Percentiles rank a stretch among this genome's conserved stretches.
Evolutionary conservation across 208 protist genomes (phyloP).

Genomic region (Wallacemonas sp.): DNA sequence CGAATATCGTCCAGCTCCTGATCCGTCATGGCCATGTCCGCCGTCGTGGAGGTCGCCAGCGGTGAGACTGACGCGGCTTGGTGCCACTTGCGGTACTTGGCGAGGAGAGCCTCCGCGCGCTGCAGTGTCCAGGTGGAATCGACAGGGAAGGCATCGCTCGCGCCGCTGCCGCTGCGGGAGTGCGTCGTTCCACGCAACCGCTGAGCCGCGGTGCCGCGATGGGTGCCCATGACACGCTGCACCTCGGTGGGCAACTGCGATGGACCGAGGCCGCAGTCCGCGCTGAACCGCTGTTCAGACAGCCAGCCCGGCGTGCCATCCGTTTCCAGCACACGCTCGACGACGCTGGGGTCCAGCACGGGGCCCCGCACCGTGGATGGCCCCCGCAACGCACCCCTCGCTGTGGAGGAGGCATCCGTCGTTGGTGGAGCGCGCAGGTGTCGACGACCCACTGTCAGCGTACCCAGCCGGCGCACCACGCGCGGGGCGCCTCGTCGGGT

Average conservation of each 20-base stretch:
- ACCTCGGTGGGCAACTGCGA: too few species aligned
- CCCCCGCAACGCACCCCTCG: too few species aligned
- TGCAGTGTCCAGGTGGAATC: not conserved
- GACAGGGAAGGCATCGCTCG: not conserved
- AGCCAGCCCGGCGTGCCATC: constrained; percentile 24
- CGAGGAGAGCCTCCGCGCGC: constrained; percentile 4
- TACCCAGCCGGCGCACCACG: too few species aligned
- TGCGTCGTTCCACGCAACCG: too few species aligned
- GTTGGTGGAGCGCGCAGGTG: too few species aligned
- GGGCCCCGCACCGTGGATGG: too few species aligned
- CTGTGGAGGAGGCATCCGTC: too few species aligned
- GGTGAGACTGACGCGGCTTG: not conserved
- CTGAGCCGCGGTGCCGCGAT: too few species aligned
- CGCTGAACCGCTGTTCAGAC: constrained; percentile 15
- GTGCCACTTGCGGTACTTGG: not conserved
- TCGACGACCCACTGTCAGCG: too few species aligned
- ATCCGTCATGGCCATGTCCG: not conserved
- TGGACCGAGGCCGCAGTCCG: not conserved
- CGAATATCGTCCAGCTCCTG: not conserved
- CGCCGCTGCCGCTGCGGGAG: not conserved
- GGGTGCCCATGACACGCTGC: not conserved
- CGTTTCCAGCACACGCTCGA: constrained; percentile 28
- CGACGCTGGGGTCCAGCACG: constrained; percentile 9
- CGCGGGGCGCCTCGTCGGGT: too few species aligned
- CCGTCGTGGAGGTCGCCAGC: not conserved